phyloP scores from a whole-genome alignment of 306 rosid genomes.

The Ochetophila trinervis region DNA sequence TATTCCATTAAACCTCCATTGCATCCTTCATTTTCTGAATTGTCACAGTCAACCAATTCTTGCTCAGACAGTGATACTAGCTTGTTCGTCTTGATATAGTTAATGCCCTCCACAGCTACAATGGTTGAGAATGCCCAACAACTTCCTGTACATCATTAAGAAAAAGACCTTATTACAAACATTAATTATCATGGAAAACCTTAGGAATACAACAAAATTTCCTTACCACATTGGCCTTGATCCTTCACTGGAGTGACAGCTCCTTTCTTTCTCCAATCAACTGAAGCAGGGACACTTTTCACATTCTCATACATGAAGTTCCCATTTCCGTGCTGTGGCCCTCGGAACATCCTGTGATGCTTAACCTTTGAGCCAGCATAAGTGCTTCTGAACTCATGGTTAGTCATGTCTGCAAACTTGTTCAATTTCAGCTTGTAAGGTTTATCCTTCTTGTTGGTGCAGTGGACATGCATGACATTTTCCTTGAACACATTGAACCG shows the following conservation, averaged over 20 bases:
- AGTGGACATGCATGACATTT: slow-evolving; percentile 43
- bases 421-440: slow-evolving; percentile 53
- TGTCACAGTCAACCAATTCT: slow-evolving; percentile 47
- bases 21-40: slow-evolving; percentile 39
- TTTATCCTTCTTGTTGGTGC: slow-evolving; percentile 40
- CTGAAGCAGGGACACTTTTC: slow-evolving; percentile 27
- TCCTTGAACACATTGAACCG: slow-evolving; percentile 56
- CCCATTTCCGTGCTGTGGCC: neutral
- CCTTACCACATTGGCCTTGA: slow-evolving; percentile 51
- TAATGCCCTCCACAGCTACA: slow-evolving; percentile 52
- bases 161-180: neutral
- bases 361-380: slow-evolving; percentile 40
- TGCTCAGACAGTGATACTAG: slow-evolving; percentile 51
- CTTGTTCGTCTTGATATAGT: slow-evolving; percentile 34
- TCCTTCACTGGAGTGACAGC: slow-evolving; percentile 46
- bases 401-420: slow-evolving; percentile 58
- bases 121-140: slow-evolving; percentile 64
- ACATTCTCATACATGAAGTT: slow-evolving; percentile 30
- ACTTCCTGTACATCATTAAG: slow-evolving; percentile 33
- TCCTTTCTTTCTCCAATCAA: slow-evolving; percentile 56
- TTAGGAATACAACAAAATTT: neutral
- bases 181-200: neutral
- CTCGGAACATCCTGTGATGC: slow-evolving; percentile 38
- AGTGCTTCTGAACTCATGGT: slow-evolving; percentile 38
- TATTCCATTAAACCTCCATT: slow-evolving; percentile 48